Evolutionary conservation across 768 basidiomycete genomes (phyloP), one percentile per base, ranked within the genome.

Genomic region (Pleurotus giganteus): DNA sequence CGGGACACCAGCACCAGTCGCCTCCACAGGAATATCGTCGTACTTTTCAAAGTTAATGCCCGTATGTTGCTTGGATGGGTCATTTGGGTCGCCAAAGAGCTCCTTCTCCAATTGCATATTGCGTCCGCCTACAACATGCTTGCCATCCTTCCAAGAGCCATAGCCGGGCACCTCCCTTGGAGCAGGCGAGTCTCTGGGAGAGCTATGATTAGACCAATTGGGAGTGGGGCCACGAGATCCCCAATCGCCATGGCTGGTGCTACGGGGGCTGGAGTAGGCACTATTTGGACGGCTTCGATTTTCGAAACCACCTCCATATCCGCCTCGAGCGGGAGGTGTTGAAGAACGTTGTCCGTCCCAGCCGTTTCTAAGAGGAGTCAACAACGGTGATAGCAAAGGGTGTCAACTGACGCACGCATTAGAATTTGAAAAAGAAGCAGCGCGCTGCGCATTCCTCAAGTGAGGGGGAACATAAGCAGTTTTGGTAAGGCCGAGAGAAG

Each of bases 31-130:
- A 67, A 99, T 99, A 69, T 98, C 96, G 72, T 97, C 97, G 65
- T 98, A 99, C 74, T 97, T 97, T 77, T 99, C 97, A 67, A 99
- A 99, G 77, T 99, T 99, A 76, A 99, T 98, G 59, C 97, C 97
- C 41, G 95, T 96, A 68, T 93, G 87, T 70, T 97, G 89, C 67
- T 91, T 91, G 56, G 84, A 85, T 21, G 88, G 83, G 69, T 98
- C 96, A 43, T 82, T 76, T 13, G 17, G 37, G 59, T 96, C 94
- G 53, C 97, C 97, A 63, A 88, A 99, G 34, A 99, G 88, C 66
- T 98, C 95, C 74, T 93, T 94, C 76, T 99, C 97, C 62, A 95
- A 79, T 61, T 94, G 87, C 67, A 76, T 74, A 76, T 95, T 97
- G 64, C 88, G 85, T 17, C 77, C 74, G 42, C 94, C 97, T n/a